A percentile compares a stretch with the other conserved stretches of the same genome.
Evolutionary conservation across 257 asterid species (phyloP).

Genomic region (Jacaranda mimosifolia): DNA sequence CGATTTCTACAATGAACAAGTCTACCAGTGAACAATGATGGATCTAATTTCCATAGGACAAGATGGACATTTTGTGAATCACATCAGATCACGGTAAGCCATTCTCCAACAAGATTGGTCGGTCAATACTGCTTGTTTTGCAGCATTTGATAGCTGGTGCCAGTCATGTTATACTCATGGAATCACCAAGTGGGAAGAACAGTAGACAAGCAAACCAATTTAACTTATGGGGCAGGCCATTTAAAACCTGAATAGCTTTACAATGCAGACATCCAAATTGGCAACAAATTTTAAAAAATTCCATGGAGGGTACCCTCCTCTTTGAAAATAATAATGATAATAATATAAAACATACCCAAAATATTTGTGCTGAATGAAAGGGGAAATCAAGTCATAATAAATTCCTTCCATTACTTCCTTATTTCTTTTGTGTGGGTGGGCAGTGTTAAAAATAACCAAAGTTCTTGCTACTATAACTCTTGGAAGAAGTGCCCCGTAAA

Average conservation of each 20-base stretch:
- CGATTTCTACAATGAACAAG: slow-evolving; percentile 1
- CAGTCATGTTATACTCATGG: slow-evolving; percentile 9
- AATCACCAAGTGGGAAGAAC: not conserved
- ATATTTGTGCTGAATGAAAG: not conserved
- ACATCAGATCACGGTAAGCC: slow-evolving; percentile 4
- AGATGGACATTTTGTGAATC: slow-evolving; percentile 17
- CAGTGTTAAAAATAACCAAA: not conserved
- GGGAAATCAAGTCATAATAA: not conserved
- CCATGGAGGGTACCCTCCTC: no score
- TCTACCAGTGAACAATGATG: not conserved
- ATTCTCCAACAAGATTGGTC: not conserved
- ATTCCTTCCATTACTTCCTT: not conserved
- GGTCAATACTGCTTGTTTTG: not conserved
- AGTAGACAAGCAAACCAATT: not conserved
- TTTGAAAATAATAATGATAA: no score
- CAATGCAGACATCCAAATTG: not conserved
- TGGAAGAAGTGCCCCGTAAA: slow-evolving; percentile 15
- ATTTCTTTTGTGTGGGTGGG: not conserved
- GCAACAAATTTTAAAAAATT: slow-evolving; percentile 1
- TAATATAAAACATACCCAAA: not conserved
- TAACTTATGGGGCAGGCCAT: slow-evolving; percentile 7
- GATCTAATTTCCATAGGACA: not conserved
- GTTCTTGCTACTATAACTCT: not conserved
- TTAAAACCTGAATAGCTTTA: slow-evolving; percentile 7
- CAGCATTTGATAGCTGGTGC: not conserved